A percentile compares a stretch with the other conserved stretches of the same genome.
Conservation (phyloP, 2,329 filamentous ascomycete species). For the Aspergillus cejpii region DNA sequence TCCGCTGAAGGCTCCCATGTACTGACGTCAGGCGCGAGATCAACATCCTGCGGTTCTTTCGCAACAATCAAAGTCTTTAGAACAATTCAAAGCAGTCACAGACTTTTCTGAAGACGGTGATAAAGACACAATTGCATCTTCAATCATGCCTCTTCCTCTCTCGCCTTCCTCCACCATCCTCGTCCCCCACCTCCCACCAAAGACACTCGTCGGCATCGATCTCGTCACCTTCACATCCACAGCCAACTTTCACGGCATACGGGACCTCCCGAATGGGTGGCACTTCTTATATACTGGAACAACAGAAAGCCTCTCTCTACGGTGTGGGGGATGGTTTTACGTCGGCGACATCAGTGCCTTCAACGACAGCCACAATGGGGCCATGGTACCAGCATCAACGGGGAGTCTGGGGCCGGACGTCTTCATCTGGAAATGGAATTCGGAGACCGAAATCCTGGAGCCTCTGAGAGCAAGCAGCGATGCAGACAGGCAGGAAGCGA, state of each 20-base stretch:
- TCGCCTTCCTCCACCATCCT: slow-evolving; percentile 40
- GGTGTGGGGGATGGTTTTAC: slow-evolving; percentile 57
- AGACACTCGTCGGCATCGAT: slow-evolving; percentile 47
- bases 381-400: slow-evolving; percentile 12
- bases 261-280: slow-evolving; percentile 51
- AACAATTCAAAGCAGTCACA: neutral
- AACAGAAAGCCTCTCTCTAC: slow-evolving; percentile 52
- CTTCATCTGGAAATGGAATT: slow-evolving; percentile 51
- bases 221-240: slow-evolving; percentile 58
- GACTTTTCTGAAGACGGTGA: neutral
- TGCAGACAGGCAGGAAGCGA: slow-evolving; percentile 40
- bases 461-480: slow-evolving; percentile 30
- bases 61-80: neutral
- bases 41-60: neutral
- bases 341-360: slow-evolving; percentile 37
- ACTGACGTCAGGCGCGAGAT: neutral
- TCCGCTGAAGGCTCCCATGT: neutral
- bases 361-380: slow-evolving; percentile 11
- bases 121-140: neutral
- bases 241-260: slow-evolving; percentile 55
- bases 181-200: slow-evolving; percentile 41
- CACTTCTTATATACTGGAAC: slow-evolving; percentile 58
- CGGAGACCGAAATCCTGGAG: slow-evolving; percentile 31
- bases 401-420: slow-evolving; percentile 38
- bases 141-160: slow-evolving; percentile 18